Base-by-base conservation (phyloP, 2,329 filamentous ascomycete species). In the Helotiales sp. region DNA sequence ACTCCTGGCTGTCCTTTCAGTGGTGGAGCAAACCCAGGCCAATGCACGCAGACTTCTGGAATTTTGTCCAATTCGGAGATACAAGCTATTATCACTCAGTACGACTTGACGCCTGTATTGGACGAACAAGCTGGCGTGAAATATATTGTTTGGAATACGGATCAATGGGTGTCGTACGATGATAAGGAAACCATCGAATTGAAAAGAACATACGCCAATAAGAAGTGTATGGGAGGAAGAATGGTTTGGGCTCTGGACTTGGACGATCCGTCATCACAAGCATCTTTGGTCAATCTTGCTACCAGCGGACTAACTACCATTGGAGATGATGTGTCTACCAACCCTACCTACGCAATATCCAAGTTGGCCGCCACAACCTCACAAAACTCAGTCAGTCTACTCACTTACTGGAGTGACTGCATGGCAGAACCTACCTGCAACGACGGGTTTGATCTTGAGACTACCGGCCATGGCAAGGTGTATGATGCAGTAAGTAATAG, bases 1-100 rank as follows among this genome's bases (percentile, higher is more conserved):
- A 53, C 27, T 6, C 68, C 67, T n/a, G 52, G 66, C 33, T 68
- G 67, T 54, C 56, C 58, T 15, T 64, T 70, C 52, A 25, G 56
- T 25, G 57, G 63, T 52, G 63, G 52, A 27, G 57, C 51, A 15
- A 65, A 66, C 27, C 36, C 66, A 27, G 69, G 72, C 17, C 49
- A 49, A 25, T 72, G 70, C 58, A 63, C 69, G 4, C 57, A 57
- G 6, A 50, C 66, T 22, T 52, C 63, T 1, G 75, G 75, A 2
- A 67, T 71, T 4, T 64, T 78, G 1, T 65, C 64, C 8, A 60
- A 69, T 19, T 62, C 54, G 13, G 76, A 78, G 55, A 77, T 78
- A 22, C 57, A 66, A 7, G 63, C 66, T 2, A 64, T 75, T 46
- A 69, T 62, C 49, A 58, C 55, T 1, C 19, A 54, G 7, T 60